Evolutionary conservation across 1,284 basidiomycete genomes (phyloP).

Genomic region (Ustilago vetiveriae): DNA sequence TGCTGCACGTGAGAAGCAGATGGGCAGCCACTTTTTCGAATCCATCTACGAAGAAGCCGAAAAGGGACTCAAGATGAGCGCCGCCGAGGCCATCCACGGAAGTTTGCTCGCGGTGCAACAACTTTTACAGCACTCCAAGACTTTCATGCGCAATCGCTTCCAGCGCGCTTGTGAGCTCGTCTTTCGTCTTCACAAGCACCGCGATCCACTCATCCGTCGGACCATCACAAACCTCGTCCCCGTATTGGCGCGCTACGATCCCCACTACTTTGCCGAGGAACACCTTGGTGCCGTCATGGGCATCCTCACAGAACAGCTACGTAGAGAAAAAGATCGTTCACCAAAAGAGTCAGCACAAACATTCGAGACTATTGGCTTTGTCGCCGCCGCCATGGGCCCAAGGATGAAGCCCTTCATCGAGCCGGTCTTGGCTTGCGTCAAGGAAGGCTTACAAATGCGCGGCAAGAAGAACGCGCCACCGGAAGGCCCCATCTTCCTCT

Average conservation of each 20-base stretch:
- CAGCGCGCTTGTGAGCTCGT: conserved; percentile 89
- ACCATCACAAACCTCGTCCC: conserved; percentile 63
- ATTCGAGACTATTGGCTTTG: conserved; percentile 95
- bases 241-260: conserved; percentile 63
- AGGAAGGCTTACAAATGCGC: conserved; percentile 82
- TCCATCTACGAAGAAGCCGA: conserved; percentile 81
- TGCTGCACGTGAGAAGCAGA: conserved; percentile 62
- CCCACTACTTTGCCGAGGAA: conserved; percentile 63
- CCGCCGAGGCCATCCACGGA: conserved; percentile 89
- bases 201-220: conserved; percentile 85
- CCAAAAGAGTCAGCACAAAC: conserved; percentile 68
- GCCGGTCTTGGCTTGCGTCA: conserved; percentile 87
- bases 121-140: conserved; percentile 88
- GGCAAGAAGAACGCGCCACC: conserved; percentile 92
- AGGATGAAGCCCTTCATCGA: conserved; percentile 97
- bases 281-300: conserved; percentile 62
- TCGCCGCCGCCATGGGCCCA: conserved; percentile 87
- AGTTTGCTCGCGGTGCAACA: conserved; percentile 91
- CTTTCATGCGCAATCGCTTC: conserved; percentile 94
- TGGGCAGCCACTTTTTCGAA: conserved; percentile 64
- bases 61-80: conserved; percentile 80
- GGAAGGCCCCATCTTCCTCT: conserved; percentile 97
- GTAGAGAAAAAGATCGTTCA: conserved; percentile 57
- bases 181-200: conserved; percentile 87
- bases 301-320: conserved; percentile 54